Evolutionary conservation across 768 basidiomycete genomes (phyloP).

Genomic region (Trametes gibbosa): DNA sequence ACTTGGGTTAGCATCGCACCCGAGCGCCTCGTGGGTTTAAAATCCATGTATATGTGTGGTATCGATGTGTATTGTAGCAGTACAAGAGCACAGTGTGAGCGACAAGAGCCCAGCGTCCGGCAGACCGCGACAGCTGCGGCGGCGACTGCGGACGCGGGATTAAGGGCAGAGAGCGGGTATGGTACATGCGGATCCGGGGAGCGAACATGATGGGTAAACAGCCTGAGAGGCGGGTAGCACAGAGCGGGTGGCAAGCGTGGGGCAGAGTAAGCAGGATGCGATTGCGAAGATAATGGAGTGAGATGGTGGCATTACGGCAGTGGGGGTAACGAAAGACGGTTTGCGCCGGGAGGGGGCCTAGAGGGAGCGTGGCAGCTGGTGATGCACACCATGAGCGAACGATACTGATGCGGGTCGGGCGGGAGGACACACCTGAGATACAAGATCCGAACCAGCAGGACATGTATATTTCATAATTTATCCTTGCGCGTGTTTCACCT

Average conservation of each 20-base stretch:
- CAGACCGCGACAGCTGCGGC: not conserved
- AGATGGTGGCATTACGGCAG: not conserved
- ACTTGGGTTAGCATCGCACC: no score
- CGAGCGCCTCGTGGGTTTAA: no score
- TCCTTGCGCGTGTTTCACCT: not conserved
- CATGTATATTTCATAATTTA: slow-evolving; percentile 2
- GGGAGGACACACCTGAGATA: not conserved
- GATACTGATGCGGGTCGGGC: no score
- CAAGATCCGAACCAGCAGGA: slow-evolving; percentile 6
- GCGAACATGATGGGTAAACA: not conserved
- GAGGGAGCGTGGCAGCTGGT: not conserved
- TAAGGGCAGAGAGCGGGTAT: not conserved
- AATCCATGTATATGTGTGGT: not conserved
- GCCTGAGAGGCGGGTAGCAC: no score
- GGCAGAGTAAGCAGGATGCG: not conserved
- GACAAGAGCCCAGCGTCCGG: not conserved
- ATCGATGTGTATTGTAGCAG: not conserved
- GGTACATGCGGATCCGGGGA: not conserved
- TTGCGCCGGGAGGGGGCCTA: no score
- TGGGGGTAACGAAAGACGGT: not conserved
- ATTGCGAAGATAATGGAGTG: not conserved
- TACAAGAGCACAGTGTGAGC: not conserved
- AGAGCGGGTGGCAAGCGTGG: not conserved
- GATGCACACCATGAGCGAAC: not conserved
- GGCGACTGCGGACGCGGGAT: not conserved